These are phyloP conservation scores for Lactarius deliciosus DNA, from an alignment of 768 basidiomycete species.

Conservation along the genomic window DNA sequence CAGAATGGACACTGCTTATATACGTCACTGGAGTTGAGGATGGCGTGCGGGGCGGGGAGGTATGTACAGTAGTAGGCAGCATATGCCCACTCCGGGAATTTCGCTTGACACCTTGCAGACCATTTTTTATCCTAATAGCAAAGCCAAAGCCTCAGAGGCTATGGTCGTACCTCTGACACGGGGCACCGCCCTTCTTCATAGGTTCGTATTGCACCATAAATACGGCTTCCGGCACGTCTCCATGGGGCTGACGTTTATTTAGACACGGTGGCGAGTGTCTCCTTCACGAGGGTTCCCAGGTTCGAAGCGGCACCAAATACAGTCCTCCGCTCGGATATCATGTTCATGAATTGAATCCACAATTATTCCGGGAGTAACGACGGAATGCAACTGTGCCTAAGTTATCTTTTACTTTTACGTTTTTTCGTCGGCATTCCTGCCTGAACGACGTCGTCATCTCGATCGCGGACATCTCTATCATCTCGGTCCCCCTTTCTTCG, in stretches of 20 bases:
- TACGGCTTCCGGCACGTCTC: not conserved
- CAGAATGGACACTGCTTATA: slow-evolving; percentile 76
- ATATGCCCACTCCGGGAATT: not conserved
- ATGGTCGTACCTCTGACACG: slow-evolving; percentile 56
- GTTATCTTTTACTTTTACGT: slow-evolving; percentile 51
- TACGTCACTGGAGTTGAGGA: slow-evolving; percentile 73
- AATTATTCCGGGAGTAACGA: not conserved
- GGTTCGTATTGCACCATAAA: slow-evolving; percentile 39
- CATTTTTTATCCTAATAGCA: slow-evolving; percentile 62
- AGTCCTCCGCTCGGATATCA: slow-evolving; percentile 69
- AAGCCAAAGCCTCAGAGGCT: slow-evolving; percentile 47
- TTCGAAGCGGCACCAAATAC: slow-evolving; percentile 65
- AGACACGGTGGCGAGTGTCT: slow-evolving; percentile 74
- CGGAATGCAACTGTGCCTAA: slow-evolving; percentile 11
- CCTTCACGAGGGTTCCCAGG: slow-evolving; percentile 68
- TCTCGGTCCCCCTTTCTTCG: slow-evolving; percentile 48
- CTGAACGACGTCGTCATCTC: slow-evolving; percentile 91
- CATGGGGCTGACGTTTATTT: slow-evolving; percentile 14
- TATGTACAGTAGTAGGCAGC: slow-evolving; percentile 31
- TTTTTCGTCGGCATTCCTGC: slow-evolving; percentile 78
- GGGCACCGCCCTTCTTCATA: slow-evolving; percentile 65
- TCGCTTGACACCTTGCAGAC: slow-evolving; percentile 45
- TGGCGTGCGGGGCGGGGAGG: slow-evolving; percentile 71
- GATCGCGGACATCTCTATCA: slow-evolving; percentile 73
- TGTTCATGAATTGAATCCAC: slow-evolving; percentile 51